phyloP scores from a whole-genome alignment of 305 asterid species.

The Fraxinus velutina region DNA sequence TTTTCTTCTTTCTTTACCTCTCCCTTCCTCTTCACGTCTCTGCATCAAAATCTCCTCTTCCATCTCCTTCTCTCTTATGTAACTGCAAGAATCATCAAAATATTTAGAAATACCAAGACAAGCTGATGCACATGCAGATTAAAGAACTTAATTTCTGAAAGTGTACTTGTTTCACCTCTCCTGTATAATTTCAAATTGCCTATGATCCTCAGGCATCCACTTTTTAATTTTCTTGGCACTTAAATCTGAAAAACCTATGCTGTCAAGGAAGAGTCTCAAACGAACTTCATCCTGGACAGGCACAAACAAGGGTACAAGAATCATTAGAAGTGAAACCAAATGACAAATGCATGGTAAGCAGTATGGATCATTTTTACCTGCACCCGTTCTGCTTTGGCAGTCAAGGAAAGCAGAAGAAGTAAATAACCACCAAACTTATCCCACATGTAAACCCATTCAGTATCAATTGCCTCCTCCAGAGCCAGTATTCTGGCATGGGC shows the following conservation, averaged over 20 bases:
- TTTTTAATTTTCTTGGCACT: conserved; percentile 95
- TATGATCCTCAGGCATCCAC: conserved; percentile 99
- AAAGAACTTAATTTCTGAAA: neutral
- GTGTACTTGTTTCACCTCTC: conserved; percentile 59
- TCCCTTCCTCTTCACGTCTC: conserved; percentile 99
- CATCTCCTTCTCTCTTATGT: conserved; percentile 98
- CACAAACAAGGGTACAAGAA: conserved; percentile 13
- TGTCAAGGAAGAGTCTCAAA: conserved; percentile 86
- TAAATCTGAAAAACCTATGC: conserved; percentile 96
- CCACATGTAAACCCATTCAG: conserved; percentile 99
- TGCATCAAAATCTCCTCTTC: conserved; percentile 98
- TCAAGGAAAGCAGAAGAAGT: conserved; percentile 96
- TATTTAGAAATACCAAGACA: conserved; percentile 21
- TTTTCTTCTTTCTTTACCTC: conserved; percentile 97
- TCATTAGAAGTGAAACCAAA: conserved; percentile 20
- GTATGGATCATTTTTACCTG: conserved; percentile 55
- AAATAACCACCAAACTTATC: conserved; percentile 98
- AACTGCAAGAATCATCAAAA: too few relatives aligned
- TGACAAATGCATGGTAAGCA: conserved; percentile 15
- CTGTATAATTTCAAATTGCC: conserved; percentile 93
- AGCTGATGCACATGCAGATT: conserved; percentile 6
- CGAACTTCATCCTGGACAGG: conserved; percentile 92
- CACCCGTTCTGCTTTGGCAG: conserved; percentile 98
- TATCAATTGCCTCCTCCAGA: conserved; percentile 97
- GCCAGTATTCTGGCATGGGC: conserved; percentile 99